Percentiles rank a stretch among this genome's conserved stretches.
These are phyloP conservation scores for Phytophthora uliginosa DNA, from an alignment of 352 stramenopile genomes.

Conservation along the genomic window DNA sequence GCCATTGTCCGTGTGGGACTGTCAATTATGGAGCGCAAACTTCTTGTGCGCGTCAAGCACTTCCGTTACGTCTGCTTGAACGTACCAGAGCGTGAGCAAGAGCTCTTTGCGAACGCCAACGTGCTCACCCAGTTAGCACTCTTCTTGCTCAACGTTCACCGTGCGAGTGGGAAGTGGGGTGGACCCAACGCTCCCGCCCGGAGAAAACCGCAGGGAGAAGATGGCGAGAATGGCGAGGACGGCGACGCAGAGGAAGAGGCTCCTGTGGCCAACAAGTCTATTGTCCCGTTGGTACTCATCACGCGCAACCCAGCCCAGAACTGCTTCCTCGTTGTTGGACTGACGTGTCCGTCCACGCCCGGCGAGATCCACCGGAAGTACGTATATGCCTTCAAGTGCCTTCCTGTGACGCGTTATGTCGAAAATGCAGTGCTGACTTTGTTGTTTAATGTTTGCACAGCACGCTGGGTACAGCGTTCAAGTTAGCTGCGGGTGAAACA, in stretches of 20 bases:
- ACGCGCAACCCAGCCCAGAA: slow-evolving; percentile 91
- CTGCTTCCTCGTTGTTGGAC: slow-evolving; percentile 96
- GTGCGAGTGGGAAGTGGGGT: slow-evolving; percentile 96
- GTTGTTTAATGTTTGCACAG: slow-evolving; percentile 41
- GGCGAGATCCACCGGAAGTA: slow-evolving; percentile 93
- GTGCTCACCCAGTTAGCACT: slow-evolving; percentile 95
- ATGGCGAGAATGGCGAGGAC: slow-evolving; percentile 36
- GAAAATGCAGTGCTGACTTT: slow-evolving; percentile 6
- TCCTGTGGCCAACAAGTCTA: slow-evolving; percentile 49
- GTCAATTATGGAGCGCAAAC: slow-evolving; percentile 96
- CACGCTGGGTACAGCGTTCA: slow-evolving; percentile 95
- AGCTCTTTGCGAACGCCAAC: slow-evolving; percentile 95
- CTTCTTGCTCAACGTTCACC: slow-evolving; percentile 96
- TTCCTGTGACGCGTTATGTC: background rate
- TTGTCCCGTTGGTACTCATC: slow-evolving; percentile 84
- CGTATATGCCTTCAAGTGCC: slow-evolving; percentile 23
- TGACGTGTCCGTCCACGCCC: slow-evolving; percentile 92
- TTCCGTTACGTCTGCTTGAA: slow-evolving; percentile 98
- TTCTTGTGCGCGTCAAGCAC: slow-evolving; percentile 96
- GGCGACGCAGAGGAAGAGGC: slow-evolving; percentile 47
- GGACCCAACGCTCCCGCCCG: slow-evolving; percentile 33
- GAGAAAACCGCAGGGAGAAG: slow-evolving; percentile 46
- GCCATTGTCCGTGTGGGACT: slow-evolving; percentile 95
- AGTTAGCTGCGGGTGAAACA: slow-evolving; percentile 94
- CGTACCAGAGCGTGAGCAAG: slow-evolving; percentile 81